phyloP scores from a whole-genome alignment of 2,329 filamentous ascomycete species.

The Sphaerulina vaccinii region DNA sequence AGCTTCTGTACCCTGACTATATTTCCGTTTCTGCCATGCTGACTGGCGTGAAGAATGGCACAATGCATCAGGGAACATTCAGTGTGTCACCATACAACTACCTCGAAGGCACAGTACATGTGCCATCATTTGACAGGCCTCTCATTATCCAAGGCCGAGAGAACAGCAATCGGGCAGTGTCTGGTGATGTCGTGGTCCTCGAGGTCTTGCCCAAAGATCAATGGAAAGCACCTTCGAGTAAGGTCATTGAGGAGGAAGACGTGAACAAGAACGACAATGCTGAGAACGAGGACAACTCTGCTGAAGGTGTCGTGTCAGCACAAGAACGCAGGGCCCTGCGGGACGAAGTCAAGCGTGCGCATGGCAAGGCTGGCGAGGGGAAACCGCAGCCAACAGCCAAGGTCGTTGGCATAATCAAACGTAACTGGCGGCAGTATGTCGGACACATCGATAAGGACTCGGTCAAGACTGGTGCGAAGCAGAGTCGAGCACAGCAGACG shows the following conservation, averaged over 20 bases:
- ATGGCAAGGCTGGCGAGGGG: constrained; percentile 72
- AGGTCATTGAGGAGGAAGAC: constrained; percentile 91
- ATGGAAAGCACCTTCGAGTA: constrained; percentile 94
- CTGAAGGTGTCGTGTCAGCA: constrained; percentile 74
- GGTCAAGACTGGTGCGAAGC: constrained; percentile 68
- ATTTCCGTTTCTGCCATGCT: constrained; percentile 87
- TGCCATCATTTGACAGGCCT: constrained; percentile 84
- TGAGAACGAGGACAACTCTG: constrained; percentile 76
- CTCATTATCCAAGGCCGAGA: constrained; percentile 87
- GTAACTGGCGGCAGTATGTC: constrained; percentile 98
- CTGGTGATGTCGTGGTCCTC: constrained; percentile 88
- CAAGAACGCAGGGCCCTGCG: constrained; percentile 83
- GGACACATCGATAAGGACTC: constrained; percentile 90
- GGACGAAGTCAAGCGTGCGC: constrained; percentile 84
- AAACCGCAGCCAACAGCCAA: constrained; percentile 85
- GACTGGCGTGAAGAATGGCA: constrained; percentile 85
- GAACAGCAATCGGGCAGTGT: constrained; percentile 91
- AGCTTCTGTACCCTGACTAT: constrained; percentile 86
- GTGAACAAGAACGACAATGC: constrained; percentile 92
- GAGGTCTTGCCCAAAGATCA: constrained; percentile 91
- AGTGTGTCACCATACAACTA: constrained; percentile 98
- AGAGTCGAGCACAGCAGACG: constrained; percentile 81
- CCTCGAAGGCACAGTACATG: constrained; percentile 86
- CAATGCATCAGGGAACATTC: constrained; percentile 91
- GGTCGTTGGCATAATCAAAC: constrained; percentile 87